Base-by-base conservation (phyloP, 2,329 filamentous ascomycete genomes). In the Hymenoscyphus linearis region DNA sequence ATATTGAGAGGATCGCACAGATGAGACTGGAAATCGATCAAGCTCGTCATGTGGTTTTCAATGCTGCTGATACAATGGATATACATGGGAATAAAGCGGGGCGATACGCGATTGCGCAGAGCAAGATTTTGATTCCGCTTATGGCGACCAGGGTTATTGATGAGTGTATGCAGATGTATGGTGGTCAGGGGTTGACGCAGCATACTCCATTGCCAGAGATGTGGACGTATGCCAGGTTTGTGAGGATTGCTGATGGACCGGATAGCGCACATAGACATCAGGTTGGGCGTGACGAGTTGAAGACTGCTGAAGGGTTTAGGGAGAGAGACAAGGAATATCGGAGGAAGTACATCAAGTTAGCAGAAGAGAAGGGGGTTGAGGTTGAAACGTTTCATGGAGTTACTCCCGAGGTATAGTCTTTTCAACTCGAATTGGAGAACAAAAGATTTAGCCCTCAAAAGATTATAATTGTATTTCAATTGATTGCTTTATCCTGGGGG, bases 151-250 rank as follows among this genome's bases (percentile, higher is more conserved):
- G 73, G 60, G 72, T 76, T 47, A 76, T 77, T 57, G 75, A 77
- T 65, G 74, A 76, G 65, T 75, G 74, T 35, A 77, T 77, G 74
- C 76, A 77, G 64, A 72, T 77, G 53, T 77, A 76, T 65, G 75
- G 76, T 52, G 76, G 74, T 0, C 73, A 76, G 64, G 76, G 76
- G 7, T 59, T 77, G 14, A 77, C 74, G 16, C 76, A 77, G 61
- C 74, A 77, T 65, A 77, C 76, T 2, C 72, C 74, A 1, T 65
- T 77, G 55, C 74, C 76, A 7, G 74, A 76, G 68, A 69, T 77
- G 62, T 77, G 76, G 76, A 76, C 76, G 27, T 76, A 76, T 68
- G 75, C 76, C 1, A 60, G 76, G 26, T 76, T 76, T 65, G 74
- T 77, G 34, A 67, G 76, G 60, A 71, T 77, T 35, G 76, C 75